Evolutionary conservation across 2,329 filamentous ascomycete species (phyloP).

Genomic region (Pseudocercospora musae): DNA sequence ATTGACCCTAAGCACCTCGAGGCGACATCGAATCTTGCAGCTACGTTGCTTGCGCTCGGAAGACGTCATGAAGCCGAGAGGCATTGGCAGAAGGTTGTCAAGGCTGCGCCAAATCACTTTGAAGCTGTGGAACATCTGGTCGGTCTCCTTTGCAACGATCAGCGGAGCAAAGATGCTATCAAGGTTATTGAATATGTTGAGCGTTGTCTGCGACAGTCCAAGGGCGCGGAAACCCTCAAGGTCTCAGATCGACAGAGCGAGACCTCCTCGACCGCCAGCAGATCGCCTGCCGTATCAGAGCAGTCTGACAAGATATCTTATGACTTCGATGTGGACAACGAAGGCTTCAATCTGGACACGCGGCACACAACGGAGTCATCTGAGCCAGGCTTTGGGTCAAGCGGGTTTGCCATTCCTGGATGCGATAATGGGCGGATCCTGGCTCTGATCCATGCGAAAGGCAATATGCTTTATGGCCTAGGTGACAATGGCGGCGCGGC

Average conservation of each 20-base stretch:
- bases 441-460: conserved; percentile 92
- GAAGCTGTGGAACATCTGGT: conserved; percentile 95
- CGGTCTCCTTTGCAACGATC: conserved; percentile 75
- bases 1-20: conserved; percentile 73
- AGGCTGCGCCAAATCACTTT: conserved; percentile 79
- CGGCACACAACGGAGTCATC: conserved; percentile 41
- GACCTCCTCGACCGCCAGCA: conserved; percentile 53
- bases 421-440: conserved; percentile 89
- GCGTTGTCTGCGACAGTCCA: conserved; percentile 57
- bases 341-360: conserved; percentile 36
- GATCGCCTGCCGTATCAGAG: conserved; percentile 53
- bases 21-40: conserved; percentile 88
- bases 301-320: conserved; percentile 56
- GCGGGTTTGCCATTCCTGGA: conserved; percentile 79
- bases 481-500: conserved; percentile 80
- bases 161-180: conserved; percentile 79
- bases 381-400: conserved; percentile 65
- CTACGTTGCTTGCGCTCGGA: conserved; percentile 79
- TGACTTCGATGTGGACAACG: conserved; percentile 52
- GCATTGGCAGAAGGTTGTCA: conserved; percentile 82
- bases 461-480: conserved; percentile 93
- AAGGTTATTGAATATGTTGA: conserved; percentile 85
- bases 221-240: conserved; percentile 47
- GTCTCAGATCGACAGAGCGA: conserved; percentile 57
- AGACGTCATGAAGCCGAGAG: conserved; percentile 79